Base-by-base conservation (phyloP, 768 basidiomycete genomes). In the Boletus rex-veris region DNA sequence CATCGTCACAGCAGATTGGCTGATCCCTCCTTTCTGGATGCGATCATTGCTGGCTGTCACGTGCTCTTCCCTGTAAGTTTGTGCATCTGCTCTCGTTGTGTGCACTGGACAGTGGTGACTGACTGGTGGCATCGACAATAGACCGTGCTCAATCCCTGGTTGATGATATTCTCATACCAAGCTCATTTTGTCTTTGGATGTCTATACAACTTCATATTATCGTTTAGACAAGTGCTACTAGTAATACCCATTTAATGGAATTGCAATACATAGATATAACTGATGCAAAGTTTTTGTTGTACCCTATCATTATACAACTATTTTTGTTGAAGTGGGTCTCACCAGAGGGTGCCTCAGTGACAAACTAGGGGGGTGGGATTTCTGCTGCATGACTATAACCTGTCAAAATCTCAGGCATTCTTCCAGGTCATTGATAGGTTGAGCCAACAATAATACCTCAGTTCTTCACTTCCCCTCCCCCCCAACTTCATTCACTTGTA, bases 81-180 rank as follows among this genome's bases (percentile, higher is more conserved):
- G 15, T 71, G 6, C 10, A 14, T 39, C 30, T 45, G 36, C 28
- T n/a, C 46, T 38, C 44, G 18, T 18, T 7, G 12, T 14, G n/a
- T 50, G 38, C 4, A 38, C 21, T 10, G 2, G 7, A 19, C n/a
- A 16, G 5, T 35, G 39, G 2, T 36, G 33, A n/a, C 19, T 24
- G 56, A 58, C 12, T 7, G 31, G 35, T 9, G 42, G 15, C 9
- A 24, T 31, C 28, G 41, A 12, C 14, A 42, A 42, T 15, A 88
- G 79, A 86, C 94, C 51, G 83, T 92, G 18, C 79, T 94, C 39
- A 94, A 94, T 61, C 92, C 90, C 1, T 90, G 87, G 86, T 73
- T 92, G 49, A 90, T 91, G 86, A 88, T 91, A 42, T 92, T 92
- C 71, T 85, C 84, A 0, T 82, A 80, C 21, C 66, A 50, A 71